Percentiles rank a stretch among this genome's conserved stretches.
These are phyloP conservation scores for Parastagonospora nodorum DNA, from an alignment of 2,329 filamentous ascomycete species.

Conservation along the genomic window DNA sequence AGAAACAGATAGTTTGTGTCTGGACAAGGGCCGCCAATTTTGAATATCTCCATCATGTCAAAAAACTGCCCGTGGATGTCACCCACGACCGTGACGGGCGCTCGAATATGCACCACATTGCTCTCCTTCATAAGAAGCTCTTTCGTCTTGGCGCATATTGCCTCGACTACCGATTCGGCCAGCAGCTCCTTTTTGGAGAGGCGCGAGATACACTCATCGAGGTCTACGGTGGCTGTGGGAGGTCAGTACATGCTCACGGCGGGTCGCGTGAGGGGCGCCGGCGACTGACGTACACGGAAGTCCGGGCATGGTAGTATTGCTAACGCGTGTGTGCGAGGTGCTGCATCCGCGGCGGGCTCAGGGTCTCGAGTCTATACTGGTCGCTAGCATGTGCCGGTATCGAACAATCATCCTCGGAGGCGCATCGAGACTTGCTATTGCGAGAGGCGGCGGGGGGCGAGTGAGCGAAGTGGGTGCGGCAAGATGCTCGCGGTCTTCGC, in stretches of 20 bases:
- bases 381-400: slow-evolving; percentile 44
- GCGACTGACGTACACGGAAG: slow-evolving; percentile 52
- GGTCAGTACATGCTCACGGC: slow-evolving; percentile 21
- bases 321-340: slow-evolving; percentile 8
- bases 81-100: slow-evolving; percentile 94
- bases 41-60: slow-evolving; percentile 98
- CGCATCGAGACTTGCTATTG: slow-evolving; percentile 30
- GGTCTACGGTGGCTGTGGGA: slow-evolving; percentile 82
- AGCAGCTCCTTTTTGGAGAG: slow-evolving; percentile 97
- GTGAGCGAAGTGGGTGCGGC: slow-evolving; percentile 18
- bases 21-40: slow-evolving; percentile 94
- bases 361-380: slow-evolving; percentile 43
- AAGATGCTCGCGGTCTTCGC: slow-evolving; percentile 2
- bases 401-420: slow-evolving; percentile 48
- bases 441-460: slow-evolving; percentile 19
- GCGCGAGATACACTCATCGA: slow-evolving; percentile 97
- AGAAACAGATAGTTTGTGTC: slow-evolving; percentile 99
- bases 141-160: slow-evolving; percentile 98
- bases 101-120: slow-evolving; percentile 96
- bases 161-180: slow-evolving; percentile 96
- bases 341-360: slow-evolving; percentile 40
- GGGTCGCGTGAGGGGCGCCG: slow-evolving; percentile 5
- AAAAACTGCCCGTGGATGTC: slow-evolving; percentile 99
- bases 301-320: slow-evolving; percentile 52
- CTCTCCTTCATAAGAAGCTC: slow-evolving; percentile 99